Evolutionary conservation across 345 rosid species (phyloP), one percentile per base, ranked within the genome.

Genomic region (Leavenworthia alabamica): DNA sequence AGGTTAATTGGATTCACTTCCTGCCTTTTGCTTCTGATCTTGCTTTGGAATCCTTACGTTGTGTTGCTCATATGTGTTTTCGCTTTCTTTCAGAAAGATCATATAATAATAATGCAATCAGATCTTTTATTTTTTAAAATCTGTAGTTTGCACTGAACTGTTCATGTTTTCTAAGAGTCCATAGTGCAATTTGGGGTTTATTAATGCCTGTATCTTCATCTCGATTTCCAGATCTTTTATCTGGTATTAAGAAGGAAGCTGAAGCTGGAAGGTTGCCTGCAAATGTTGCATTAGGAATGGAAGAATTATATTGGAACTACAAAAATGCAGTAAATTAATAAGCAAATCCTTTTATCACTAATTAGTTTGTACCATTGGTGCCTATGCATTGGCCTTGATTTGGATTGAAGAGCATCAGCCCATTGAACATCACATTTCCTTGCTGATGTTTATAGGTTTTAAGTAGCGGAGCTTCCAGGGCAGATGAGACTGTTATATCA

Each of bases 321-420:
- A 88, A 77, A 85, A 86, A 78, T 49, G 98, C 98, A 46, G 98
- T 92, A 84, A 86, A 70, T 72, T 46, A 52, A n/a, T n/a, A n/a
- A n/a, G n/a, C n/a, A n/a, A n/a, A 7, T 82, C 45, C 53, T 77
- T 67, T 60, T 10, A 27, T 60, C 54, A 35, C 62, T 61, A 14
- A 0, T 0, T 64, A 56, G 54, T 71, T 37, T 62, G 58, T 55
- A 20, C 51, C 43, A 39, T 55, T 48, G 52, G 14, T 49, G 60
- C 59, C 59, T 51, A 41, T 11, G 45, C 53, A 49, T 14, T 49
- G 52, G 14, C 44, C 7, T 35, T 47, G 0, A 8, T 2, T 40
- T 29, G 17, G 17, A 3, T 61, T 45, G 35, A 31, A 60, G 67
- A 45, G 35, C 22, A 27, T 15, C 46, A 46, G 19, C 41, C 2